These are phyloP conservation scores for Heritiera littoralis DNA, from an alignment of 345 rosid genomes.

Conservation along the genomic window DNA sequence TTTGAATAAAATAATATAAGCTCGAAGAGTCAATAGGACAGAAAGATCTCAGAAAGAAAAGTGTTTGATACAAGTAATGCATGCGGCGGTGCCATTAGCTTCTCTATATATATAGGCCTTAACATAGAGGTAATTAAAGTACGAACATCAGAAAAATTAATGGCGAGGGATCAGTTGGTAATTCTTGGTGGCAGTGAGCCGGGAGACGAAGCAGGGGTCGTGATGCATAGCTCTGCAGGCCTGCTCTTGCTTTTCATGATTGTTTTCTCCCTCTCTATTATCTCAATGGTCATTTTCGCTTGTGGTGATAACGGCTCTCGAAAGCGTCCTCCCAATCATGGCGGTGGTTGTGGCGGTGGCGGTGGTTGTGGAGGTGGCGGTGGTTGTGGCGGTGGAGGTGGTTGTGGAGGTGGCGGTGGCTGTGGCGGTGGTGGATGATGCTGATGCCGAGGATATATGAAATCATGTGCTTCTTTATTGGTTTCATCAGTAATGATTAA, in stretches of 20 bases:
- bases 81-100: too few species aligned
- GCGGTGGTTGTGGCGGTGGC: not conserved
- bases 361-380: not conserved
- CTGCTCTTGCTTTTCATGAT: slow-evolving; percentile 11
- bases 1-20: too few species aligned
- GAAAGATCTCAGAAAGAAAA: too few species aligned
- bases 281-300: slow-evolving; percentile 29
- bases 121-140: too few species aligned
- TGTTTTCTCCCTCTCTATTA: slow-evolving; percentile 22
- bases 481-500: too few species aligned
- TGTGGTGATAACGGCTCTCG: slow-evolving; percentile 12
- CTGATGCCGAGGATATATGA: too few species aligned
- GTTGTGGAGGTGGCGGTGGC: not conserved
- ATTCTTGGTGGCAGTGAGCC: not conserved
- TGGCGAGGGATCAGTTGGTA: not conserved
- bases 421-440: too few species aligned
- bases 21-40: too few species aligned
- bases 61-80: too few species aligned
- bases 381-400: not conserved
- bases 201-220: not conserved
- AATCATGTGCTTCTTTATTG: too few species aligned
- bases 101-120: too few species aligned
- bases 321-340: too few species aligned
- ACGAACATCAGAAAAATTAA: not conserved
- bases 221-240: slow-evolving; percentile 12